These are phyloP conservation scores for Colletotrichum echinochloae DNA, from an alignment of 2,329 filamentous ascomycete genomes.

Conservation along the genomic window DNA sequence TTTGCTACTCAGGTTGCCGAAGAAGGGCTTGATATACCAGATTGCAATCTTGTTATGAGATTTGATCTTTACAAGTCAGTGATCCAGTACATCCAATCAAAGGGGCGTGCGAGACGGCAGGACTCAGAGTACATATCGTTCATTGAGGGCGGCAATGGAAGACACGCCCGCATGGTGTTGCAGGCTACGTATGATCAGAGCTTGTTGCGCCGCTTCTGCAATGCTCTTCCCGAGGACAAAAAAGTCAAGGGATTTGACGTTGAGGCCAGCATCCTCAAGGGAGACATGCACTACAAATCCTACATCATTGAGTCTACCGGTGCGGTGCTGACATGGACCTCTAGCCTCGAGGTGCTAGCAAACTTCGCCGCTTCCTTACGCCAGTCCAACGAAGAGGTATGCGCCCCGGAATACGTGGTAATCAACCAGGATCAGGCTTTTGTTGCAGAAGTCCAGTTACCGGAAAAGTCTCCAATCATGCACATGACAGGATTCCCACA, in stretches of 20 bases:
- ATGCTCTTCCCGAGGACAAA: constrained; percentile 78
- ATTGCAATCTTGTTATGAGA: constrained; percentile 75
- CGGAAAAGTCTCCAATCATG: constrained; percentile 77
- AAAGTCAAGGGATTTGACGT: constrained; percentile 71
- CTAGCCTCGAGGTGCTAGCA: constrained; percentile 77
- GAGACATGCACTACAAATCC: constrained; percentile 60
- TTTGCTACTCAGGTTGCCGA: constrained; percentile 76
- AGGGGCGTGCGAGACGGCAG: constrained; percentile 83
- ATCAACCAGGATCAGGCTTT: constrained; percentile 69
- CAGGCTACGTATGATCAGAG: constrained; percentile 72
- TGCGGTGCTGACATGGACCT: constrained; percentile 82
- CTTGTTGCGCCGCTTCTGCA: constrained; percentile 81
- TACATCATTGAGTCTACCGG: constrained; percentile 75
- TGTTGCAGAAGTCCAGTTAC: constrained; percentile 82
- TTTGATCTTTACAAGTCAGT: constrained; percentile 92
- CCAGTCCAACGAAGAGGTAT: constrained; percentile 51
- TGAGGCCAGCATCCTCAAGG: constrained; percentile 66
- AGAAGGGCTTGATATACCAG: constrained; percentile 75
- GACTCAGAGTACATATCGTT: constrained; percentile 88
- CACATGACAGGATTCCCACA: constrained; percentile 73
- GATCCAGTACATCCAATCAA: constrained; percentile 95
- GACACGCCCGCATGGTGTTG: constrained; percentile 67
- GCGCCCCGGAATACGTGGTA: constrained; percentile 71
- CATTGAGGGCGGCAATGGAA: constrained; percentile 76
- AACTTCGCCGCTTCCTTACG: constrained; percentile 80